Evolutionary conservation across 345 rosid genomes (phyloP).

Genomic region (Eucalyptus lansdowneana): DNA sequence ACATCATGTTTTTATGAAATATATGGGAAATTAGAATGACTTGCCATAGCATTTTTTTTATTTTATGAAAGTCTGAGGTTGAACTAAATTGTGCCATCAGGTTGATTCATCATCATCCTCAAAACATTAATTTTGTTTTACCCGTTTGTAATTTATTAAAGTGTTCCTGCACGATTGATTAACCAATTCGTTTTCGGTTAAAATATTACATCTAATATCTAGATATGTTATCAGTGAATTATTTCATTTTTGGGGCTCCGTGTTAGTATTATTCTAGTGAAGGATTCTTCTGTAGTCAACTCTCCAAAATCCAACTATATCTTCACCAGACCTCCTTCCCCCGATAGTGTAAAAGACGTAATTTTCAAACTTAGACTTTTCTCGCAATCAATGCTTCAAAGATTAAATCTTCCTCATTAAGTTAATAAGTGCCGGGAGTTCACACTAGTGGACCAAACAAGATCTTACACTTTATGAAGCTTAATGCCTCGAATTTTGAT

Average conservation of each 20-base stretch:
- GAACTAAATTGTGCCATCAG: background rate
- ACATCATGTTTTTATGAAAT: background rate
- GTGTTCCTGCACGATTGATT: background rate
- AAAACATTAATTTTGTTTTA: background rate
- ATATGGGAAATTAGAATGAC: background rate
- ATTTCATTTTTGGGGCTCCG: background rate
- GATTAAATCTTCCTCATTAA: background rate
- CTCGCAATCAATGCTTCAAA: background rate
- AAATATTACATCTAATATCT: background rate
- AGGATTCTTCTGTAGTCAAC: background rate
- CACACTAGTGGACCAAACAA: background rate
- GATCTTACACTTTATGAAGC: background rate
- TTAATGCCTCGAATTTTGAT: background rate
- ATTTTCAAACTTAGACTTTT: background rate
- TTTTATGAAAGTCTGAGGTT: background rate
- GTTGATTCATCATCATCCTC: background rate
- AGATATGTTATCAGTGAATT: background rate
- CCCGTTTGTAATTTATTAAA: background rate
- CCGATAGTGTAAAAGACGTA: background rate
- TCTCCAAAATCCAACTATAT: background rate
- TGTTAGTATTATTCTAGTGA: background rate
- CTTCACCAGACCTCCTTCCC: background rate
- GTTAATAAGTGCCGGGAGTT: background rate
- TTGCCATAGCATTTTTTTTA: background rate
- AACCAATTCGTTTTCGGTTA: background rate